Evolutionary conservation across 768 basidiomycete species (phyloP).

Genomic region (Rhodocollybia butyracea): DNA sequence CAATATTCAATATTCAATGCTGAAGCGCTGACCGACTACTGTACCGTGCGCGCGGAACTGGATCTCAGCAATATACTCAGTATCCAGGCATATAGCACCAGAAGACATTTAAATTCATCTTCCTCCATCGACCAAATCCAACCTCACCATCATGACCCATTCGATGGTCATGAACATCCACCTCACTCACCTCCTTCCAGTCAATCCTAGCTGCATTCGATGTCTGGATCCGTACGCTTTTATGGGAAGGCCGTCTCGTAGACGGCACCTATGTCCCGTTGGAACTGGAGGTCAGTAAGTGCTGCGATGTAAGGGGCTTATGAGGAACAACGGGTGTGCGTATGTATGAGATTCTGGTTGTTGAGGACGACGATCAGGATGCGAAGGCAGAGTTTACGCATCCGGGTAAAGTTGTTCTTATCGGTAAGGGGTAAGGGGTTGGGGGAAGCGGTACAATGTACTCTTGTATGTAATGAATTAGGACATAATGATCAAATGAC

Average conservation of each 20-base stretch:
- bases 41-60: conserved; percentile 69
- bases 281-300: conserved; percentile 29
- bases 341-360: conserved; percentile 74
- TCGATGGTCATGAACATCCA: conserved; percentile 28
- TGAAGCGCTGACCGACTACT: conserved; percentile 66
- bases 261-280: conserved; percentile 17
- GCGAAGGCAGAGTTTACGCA: conserved; percentile 47
- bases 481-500: no score
- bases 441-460: conserved; percentile 49
- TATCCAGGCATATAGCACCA: conserved; percentile 71
- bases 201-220: conserved; percentile 63
- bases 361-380: conserved; percentile 30
- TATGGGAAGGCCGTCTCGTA: conserved; percentile 75
- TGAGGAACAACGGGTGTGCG: conserved; percentile 63
- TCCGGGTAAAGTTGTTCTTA: conserved; percentile 80
- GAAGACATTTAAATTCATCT: conserved; percentile 26
- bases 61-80: conserved; percentile 75
- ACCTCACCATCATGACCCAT: conserved; percentile 23
- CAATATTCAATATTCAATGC: conserved; percentile 79
- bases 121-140: conserved; percentile 28
- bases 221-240: conserved; percentile 72
- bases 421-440: conserved; percentile 86
- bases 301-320: conserved; percentile 85
- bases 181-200: conserved; percentile 42
- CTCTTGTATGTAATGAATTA: conserved; percentile 25